phyloP scores from a whole-genome alignment of 352 stramenopile genomes.

The Pythium oligandrum region DNA sequence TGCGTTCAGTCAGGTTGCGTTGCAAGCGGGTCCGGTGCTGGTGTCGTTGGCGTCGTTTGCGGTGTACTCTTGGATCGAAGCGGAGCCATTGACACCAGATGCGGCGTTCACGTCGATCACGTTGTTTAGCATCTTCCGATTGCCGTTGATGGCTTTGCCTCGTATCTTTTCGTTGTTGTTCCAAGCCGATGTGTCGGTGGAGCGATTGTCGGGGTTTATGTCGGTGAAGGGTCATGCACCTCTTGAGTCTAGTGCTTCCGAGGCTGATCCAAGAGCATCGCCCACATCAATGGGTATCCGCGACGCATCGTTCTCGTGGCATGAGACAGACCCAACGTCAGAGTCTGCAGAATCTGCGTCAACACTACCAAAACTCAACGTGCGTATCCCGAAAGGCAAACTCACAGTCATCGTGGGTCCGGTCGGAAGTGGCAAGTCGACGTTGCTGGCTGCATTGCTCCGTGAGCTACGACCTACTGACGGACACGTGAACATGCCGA shows the following conservation, averaged over 20 bases:
- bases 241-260: neutral
- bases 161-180: constrained; percentile 49
- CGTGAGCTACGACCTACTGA: constrained; percentile 87
- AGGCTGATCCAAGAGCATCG: neutral
- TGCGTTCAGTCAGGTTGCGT: constrained; percentile 33
- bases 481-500: constrained; percentile 34
- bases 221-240: constrained; percentile 24
- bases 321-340: constrained; percentile 1
- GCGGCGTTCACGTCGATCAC: constrained; percentile 93
- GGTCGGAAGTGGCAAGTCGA: constrained; percentile 95
- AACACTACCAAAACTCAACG: constrained; percentile 16
- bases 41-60: constrained; percentile 66
- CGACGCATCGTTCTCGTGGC: constrained; percentile 48
- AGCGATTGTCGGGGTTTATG: constrained; percentile 52
- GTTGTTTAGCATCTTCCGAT: constrained; percentile 95
- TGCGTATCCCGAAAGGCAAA: constrained; percentile 81
- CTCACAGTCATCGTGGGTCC: constrained; percentile 92
- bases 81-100: constrained; percentile 67
- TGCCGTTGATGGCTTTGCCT: constrained; percentile 94
- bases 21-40: constrained; percentile 48
- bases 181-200: constrained; percentile 50
- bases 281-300: constrained; percentile 33
- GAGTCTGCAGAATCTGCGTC: constrained; percentile 3
- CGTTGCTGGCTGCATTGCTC: constrained; percentile 91
- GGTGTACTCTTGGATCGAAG: constrained; percentile 44